These are phyloP conservation scores for Perilla frutescens DNA, from an alignment of 257 asterid species.

Conservation along the genomic window DNA sequence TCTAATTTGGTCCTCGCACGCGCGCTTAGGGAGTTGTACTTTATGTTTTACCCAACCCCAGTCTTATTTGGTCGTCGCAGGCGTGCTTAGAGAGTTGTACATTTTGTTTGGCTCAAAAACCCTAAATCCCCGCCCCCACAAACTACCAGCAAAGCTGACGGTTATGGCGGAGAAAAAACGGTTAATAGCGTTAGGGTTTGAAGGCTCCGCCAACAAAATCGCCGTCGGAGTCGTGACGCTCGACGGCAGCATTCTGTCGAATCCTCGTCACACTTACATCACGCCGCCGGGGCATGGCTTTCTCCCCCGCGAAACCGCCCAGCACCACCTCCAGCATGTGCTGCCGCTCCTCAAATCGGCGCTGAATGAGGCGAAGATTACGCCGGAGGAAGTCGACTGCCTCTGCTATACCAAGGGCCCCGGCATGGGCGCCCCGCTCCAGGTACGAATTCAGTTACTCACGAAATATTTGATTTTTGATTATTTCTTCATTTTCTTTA, in stretches of 20 bases:
- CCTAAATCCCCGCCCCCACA: conserved; percentile 28
- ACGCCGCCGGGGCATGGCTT: conserved; percentile 99
- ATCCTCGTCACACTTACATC: conserved; percentile 93
- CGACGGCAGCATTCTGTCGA: conserved; percentile 81
- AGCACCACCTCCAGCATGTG: conserved; percentile 88
- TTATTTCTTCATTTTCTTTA: conserved; percentile 8
- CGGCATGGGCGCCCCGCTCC: conserved; percentile 93
- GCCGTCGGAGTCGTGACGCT: conserved; percentile 81
- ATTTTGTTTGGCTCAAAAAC: not conserved
- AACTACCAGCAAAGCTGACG: not conserved
- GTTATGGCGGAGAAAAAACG: conserved; percentile 60
- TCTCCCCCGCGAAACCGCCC: conserved; percentile 96
- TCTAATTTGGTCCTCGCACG: no score
- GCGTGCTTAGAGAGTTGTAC: not conserved
- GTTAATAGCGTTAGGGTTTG: conserved; percentile 76
- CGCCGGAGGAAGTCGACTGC: conserved; percentile 67
- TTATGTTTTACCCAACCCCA: no score
- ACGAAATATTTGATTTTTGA: not conserved
- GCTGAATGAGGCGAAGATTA: conserved; percentile 61
- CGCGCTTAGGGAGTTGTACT: no score
- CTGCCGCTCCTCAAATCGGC: conserved; percentile 80
- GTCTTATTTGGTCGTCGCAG: not conserved
- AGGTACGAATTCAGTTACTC: conserved; percentile 35
- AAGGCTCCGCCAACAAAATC: conserved; percentile 95
- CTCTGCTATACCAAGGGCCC: conserved; percentile 97